These are phyloP conservation scores for Aphanomyces euteiches DNA, from an alignment of 352 stramenopile genomes.

Conservation along the genomic window DNA sequence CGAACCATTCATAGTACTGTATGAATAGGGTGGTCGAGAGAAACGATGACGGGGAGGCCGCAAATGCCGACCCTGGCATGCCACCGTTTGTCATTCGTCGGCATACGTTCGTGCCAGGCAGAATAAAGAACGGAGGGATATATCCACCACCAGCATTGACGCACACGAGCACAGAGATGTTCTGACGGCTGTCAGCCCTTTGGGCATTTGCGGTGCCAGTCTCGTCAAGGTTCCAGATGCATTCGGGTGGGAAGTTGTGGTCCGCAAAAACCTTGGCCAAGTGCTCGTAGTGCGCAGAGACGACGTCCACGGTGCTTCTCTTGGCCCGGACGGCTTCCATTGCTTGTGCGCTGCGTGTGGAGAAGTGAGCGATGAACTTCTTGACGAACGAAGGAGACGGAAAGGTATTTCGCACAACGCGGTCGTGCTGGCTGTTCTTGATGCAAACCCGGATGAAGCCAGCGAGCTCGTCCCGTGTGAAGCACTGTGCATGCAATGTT, in stretches of 20 bases:
- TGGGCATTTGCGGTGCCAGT: conserved; percentile 4
- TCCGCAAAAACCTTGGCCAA: conserved; percentile 1
- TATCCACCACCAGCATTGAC: conserved; percentile 10
- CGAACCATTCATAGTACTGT: conserved; percentile 5
- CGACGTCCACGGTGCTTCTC: conserved; percentile 3
- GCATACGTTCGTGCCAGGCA: conserved; percentile 4
- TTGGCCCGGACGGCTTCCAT: too few relatives aligned
- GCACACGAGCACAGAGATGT: conserved; percentile 10
- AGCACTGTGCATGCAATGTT: conserved; percentile 9
- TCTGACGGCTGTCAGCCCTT: conserved; percentile 11
- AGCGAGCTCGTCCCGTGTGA: conserved; percentile 1
- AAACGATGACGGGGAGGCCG: conserved; percentile 1
- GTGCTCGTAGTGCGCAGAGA: background rate
- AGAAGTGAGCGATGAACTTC: conserved; percentile 13
- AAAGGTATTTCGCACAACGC: background rate
- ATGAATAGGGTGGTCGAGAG: conserved; percentile 3
- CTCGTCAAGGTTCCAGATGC: conserved; percentile 14
- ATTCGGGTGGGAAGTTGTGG: conserved; percentile 3
- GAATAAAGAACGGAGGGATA: conserved; percentile 12
- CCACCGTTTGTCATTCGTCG: conserved; percentile 1
- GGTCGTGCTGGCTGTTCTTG: conserved; percentile 12
- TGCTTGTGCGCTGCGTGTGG: background rate
- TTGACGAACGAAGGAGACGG: background rate
- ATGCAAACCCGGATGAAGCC: conserved; percentile 5
- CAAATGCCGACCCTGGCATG: conserved; percentile 6